phyloP scores from a whole-genome alignment of 495 filamentous ascomycete genomes.

The Ascobolus immersus region DNA sequence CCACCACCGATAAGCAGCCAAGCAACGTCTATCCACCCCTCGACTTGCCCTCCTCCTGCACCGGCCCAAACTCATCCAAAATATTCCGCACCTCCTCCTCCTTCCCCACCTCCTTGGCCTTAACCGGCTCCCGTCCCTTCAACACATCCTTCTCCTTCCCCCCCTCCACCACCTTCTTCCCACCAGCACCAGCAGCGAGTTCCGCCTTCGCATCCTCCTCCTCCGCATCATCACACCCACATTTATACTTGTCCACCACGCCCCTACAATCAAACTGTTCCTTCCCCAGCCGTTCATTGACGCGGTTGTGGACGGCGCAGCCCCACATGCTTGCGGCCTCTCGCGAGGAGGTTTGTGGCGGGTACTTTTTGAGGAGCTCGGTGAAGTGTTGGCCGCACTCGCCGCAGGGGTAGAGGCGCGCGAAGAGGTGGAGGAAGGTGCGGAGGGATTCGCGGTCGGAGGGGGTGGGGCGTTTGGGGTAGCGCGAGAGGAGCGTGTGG shows the following conservation, averaged over 20 bases:
- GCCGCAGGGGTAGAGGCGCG: constrained; percentile 75
- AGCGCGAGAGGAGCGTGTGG: constrained; percentile 86
- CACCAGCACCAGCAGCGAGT: too few species aligned
- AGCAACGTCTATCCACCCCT: too few species aligned
- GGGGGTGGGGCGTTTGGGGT: constrained; percentile 56
- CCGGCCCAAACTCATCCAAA: too few species aligned
- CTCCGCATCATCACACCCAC: constrained; percentile 67
- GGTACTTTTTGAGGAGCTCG: constrained; percentile 50
- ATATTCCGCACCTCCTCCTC: too few species aligned
- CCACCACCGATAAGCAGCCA: too few species aligned
- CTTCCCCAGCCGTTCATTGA: constrained; percentile 71
- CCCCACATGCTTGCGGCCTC: constrained; percentile 73
- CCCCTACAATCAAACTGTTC: constrained; percentile 63
- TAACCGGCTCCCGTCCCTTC: too few species aligned
- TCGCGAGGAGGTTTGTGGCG: constrained; percentile 71
- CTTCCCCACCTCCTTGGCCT: too few species aligned
- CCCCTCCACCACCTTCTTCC: too few species aligned
- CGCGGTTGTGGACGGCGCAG: constrained; percentile 82
- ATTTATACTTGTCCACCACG: constrained; percentile 84
- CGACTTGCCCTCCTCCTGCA: too few species aligned
- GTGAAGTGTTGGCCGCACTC: constrained; percentile 88
- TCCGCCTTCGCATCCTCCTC: constrained; percentile 16
- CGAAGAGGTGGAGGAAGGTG: constrained; percentile 71
- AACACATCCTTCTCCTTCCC: too few species aligned
- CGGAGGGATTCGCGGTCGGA: constrained; percentile 66